These are phyloP conservation scores for Tuber aestivum DNA, from an alignment of 495 filamentous ascomycete genomes.

Conservation along the genomic window DNA sequence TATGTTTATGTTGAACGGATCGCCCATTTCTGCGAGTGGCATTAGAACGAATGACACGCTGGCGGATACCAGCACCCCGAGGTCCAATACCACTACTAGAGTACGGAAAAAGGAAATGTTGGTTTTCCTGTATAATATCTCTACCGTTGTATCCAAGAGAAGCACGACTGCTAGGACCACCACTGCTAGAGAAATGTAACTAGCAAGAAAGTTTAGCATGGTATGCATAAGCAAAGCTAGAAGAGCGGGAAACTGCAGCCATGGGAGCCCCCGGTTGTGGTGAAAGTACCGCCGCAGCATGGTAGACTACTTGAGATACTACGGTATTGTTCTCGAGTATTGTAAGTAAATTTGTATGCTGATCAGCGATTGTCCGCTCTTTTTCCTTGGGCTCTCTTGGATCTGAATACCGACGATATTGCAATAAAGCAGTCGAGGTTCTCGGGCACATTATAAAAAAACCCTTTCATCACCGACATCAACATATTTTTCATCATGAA, in stretches of 20 bases:
- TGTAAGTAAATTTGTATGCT: not conserved
- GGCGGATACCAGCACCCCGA: not conserved
- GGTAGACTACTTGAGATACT: not conserved
- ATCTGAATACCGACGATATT: not conserved
- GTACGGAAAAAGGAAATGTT: not conserved
- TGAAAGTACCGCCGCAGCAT: not conserved
- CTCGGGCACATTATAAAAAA: not conserved
- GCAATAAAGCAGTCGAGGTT: not conserved
- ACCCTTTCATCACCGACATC: not conserved
- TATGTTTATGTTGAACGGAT: not conserved
- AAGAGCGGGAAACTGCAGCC: not conserved
- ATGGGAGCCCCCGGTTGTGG: not conserved
- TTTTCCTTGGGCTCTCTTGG: not conserved
- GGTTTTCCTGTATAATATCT: not conserved
- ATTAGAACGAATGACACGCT: not conserved
- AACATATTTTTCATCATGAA: conserved; percentile 4
- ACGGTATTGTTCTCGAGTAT: not conserved
- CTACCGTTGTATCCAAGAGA: not conserved
- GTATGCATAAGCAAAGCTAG: not conserved
- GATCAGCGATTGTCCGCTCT: not conserved
- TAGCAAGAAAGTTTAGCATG: not conserved
- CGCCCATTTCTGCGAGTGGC: not conserved
- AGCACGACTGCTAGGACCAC: not conserved
- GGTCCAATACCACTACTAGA: not conserved
- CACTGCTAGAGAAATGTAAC: not conserved